phyloP scores from a whole-genome alignment of 805 yeast species.

The Metschnikowia corniflorae region DNA sequence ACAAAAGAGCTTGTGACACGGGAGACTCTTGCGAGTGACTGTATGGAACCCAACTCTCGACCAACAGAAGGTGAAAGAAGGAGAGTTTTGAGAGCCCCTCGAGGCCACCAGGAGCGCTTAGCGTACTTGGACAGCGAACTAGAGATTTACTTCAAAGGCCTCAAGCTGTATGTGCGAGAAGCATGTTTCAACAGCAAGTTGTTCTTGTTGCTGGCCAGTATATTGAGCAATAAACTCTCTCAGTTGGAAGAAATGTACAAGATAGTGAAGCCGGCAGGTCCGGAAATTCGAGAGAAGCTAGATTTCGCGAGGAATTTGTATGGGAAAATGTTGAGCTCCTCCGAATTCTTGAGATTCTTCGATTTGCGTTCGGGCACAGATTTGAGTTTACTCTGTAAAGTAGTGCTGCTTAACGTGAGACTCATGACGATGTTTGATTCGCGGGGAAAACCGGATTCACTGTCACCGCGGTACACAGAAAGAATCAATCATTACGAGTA shows the following conservation, averaged over 20 bases:
- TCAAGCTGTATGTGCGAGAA: neutral
- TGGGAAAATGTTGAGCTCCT: neutral
- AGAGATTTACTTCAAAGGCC: too few species aligned
- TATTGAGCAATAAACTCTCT: neutral
- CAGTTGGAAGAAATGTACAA: neutral
- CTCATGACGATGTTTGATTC: neutral
- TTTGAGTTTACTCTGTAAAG: neutral
- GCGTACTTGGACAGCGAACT: too few species aligned
- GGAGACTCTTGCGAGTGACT: too few species aligned
- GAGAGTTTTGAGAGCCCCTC: too few species aligned
- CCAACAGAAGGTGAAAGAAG: too few species aligned
- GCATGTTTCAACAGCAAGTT: neutral
- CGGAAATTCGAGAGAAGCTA: neutral
- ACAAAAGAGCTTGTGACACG: too few species aligned
- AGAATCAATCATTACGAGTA: neutral
- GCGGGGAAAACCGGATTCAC: neutral
- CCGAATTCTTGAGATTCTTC: neutral
- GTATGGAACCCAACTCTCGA: neutral
- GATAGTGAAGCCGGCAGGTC: neutral
- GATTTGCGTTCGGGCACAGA: neutral
- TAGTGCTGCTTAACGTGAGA: neutral
- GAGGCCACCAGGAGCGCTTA: too few species aligned
- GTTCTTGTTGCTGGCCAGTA: neutral
- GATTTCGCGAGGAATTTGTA: neutral
- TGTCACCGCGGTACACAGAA: neutral